Base-by-base conservation (phyloP, 2,329 filamentous ascomycete species). In the Fusarium tricinctum region DNA sequence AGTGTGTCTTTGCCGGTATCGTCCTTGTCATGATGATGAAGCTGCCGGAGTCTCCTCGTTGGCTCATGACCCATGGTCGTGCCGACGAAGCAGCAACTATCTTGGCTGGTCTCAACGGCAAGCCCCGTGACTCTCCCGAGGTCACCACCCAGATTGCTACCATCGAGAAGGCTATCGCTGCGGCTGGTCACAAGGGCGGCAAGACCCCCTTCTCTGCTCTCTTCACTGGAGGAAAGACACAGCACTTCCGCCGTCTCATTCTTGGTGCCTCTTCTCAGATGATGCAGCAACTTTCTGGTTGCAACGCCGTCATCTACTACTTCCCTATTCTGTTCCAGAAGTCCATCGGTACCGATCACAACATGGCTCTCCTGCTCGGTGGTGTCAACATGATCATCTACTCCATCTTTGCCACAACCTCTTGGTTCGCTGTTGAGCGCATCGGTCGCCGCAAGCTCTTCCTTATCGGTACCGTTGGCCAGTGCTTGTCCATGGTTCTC, bases 191-290 rank as follows among this genome's bases (percentile, higher is more conserved):
- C 55, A 76, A 75, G 43, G 80, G 80, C 42, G 77, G 80, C 45
- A 82, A 81, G 79, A 80, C 82, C 0, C 82, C 82, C 0, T 75
- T 85, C 75, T 85, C 83, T 68, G 83, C 86, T 2, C 81, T 90
- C 2, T 83, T 89, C 72, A 89, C 87, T 6, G 82, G 83, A 48
- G 88, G 88, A 63, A 89, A 88, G 78, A 89, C 87, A 0, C 88
- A 91, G 77, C 88, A 91, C 73, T 86, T 89, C 78, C 85, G 88
- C 8, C 83, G 89, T 38, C 88, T 90, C 82, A 66, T 90, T 53
- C 82, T 91, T 5, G 88, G 88, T 9, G 81, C 85, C 2, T 84
- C 82, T 14, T 83, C 83, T 19, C 88, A 90, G 75, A 80, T 90
- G 45, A 87, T 89, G 82, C 88, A 90, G 75, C 88, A 90, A 69